phyloP scores from a whole-genome alignment of 202 grass and related monocot species.

The Dendrocalamus latiflorus region DNA sequence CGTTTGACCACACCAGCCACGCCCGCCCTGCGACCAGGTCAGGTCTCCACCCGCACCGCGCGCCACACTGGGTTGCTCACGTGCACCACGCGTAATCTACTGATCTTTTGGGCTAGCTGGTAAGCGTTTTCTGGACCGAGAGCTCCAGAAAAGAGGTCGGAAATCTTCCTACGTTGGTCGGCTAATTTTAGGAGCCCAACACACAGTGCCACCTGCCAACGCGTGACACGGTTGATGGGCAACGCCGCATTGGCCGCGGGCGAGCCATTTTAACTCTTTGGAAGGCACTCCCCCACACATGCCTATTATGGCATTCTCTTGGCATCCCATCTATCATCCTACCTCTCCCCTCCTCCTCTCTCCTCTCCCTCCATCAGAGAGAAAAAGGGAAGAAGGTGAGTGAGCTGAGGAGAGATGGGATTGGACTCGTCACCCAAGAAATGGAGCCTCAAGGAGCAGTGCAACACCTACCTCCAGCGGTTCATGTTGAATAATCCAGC shows the following conservation, averaged over 20 bases:
- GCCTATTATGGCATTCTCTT: background rate
- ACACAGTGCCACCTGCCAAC: background rate
- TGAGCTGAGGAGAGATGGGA: slow-evolving; percentile 16
- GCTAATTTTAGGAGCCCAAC: background rate
- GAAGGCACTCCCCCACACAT: background rate
- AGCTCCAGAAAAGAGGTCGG: background rate
- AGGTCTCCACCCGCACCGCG: background rate
- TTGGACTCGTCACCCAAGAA: slow-evolving; percentile 32
- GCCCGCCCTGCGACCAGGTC: background rate
- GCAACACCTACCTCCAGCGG: too few species aligned
- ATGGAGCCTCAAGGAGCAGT: slow-evolving; percentile 47
- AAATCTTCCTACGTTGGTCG: background rate
- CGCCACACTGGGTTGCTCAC: background rate
- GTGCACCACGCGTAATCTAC: background rate
- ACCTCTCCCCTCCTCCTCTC: too few species aligned
- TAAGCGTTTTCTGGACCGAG: background rate
- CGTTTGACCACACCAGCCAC: background rate
- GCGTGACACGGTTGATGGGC: background rate
- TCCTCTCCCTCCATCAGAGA: background rate
- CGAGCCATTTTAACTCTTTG: background rate
- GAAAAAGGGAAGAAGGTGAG: background rate
- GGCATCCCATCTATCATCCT: background rate
- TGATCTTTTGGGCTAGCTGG: background rate
- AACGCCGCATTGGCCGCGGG: slow-evolving; percentile 18
- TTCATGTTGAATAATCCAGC: too few species aligned